Percentiles rank a stretch among this genome's conserved stretches.
Conservation (phyloP, 2,329 filamentous ascomycete genomes). For the Septoria linicola region DNA sequence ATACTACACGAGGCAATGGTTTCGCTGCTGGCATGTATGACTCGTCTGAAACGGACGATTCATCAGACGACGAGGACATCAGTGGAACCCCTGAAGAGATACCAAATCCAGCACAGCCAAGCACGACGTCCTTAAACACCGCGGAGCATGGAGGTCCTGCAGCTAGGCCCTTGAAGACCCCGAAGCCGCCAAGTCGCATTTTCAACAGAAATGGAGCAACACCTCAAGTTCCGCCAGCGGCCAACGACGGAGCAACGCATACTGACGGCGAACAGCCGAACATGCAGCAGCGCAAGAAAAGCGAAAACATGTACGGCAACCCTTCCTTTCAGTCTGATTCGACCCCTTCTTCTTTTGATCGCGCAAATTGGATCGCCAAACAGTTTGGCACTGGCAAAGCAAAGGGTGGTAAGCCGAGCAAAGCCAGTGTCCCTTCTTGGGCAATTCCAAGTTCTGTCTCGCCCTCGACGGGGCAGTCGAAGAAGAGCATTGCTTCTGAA, state of each 20-base stretch:
- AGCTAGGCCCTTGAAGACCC: slow-evolving; percentile 36
- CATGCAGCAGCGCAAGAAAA: slow-evolving; percentile 35
- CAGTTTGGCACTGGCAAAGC: slow-evolving; percentile 26
- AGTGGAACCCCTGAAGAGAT: slow-evolving; percentile 15
- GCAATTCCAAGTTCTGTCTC: slow-evolving; percentile 32
- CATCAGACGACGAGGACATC: slow-evolving; percentile 10
- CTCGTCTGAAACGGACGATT: slow-evolving; percentile 5
- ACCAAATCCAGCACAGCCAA: background rate
- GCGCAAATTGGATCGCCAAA: slow-evolving; percentile 15
- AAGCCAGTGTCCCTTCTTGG: slow-evolving; percentile 30
- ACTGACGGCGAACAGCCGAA: slow-evolving; percentile 26
- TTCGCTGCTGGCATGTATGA: slow-evolving; percentile 17
- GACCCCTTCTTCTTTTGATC: slow-evolving; percentile 22
- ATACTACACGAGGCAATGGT: background rate
- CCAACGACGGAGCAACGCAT: slow-evolving; percentile 13
- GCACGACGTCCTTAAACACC: slow-evolving; percentile 9
- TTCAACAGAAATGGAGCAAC: slow-evolving; percentile 25
- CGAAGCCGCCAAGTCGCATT: slow-evolving; percentile 34
- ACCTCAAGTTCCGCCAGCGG: slow-evolving; percentile 9
- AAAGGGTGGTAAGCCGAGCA: slow-evolving; percentile 18
- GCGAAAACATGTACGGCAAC: slow-evolving; percentile 37
- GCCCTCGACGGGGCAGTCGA: slow-evolving; percentile 3
- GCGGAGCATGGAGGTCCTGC: slow-evolving; percentile 19
- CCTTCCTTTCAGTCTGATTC: slow-evolving; percentile 16
- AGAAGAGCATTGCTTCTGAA: background rate